Conservation (phyloP, 2,329 filamentous ascomycete genomes). For the Fusarium solani-melongenae region DNA sequence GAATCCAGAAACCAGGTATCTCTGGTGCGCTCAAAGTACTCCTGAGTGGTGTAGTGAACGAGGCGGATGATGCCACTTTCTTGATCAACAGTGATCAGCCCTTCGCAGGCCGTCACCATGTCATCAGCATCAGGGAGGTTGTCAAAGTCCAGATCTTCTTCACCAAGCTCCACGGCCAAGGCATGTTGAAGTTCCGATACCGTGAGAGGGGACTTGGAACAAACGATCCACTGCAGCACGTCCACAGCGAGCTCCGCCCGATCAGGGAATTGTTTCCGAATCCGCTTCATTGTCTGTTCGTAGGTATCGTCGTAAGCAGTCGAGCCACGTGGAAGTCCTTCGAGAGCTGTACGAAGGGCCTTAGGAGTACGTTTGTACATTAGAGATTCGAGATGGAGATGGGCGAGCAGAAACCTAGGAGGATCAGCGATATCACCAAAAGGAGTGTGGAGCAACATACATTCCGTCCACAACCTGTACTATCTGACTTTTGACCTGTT, state of each 20-base stretch:
- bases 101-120: constrained; percentile 52
- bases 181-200: constrained; percentile 54
- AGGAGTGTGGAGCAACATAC: background rate
- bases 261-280: constrained; percentile 49
- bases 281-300: constrained; percentile 52
- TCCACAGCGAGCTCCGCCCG: constrained; percentile 49
- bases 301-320: constrained; percentile 52
- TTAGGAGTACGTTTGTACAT: background rate
- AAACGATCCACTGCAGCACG: constrained; percentile 54
- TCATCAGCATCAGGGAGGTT: constrained; percentile 46
- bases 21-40: constrained; percentile 52
- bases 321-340: constrained; percentile 36
- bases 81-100: constrained; percentile 54
- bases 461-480: constrained; percentile 22
- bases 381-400: constrained; percentile 15
- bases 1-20: constrained; percentile 48
- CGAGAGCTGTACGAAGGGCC: constrained; percentile 45
- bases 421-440: background rate
- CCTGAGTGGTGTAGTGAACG: constrained; percentile 57
- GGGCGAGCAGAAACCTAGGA: constrained; percentile 24
- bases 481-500: constrained; percentile 17
- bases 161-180: constrained; percentile 48
- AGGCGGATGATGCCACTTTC: constrained; percentile 52
- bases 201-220: constrained; percentile 46
- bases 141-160: constrained; percentile 45